Evolutionary conservation across 2,329 filamentous ascomycete genomes (phyloP), one percentile per base, ranked within the genome.

Genomic region (Fusarium sarcochroum): DNA sequence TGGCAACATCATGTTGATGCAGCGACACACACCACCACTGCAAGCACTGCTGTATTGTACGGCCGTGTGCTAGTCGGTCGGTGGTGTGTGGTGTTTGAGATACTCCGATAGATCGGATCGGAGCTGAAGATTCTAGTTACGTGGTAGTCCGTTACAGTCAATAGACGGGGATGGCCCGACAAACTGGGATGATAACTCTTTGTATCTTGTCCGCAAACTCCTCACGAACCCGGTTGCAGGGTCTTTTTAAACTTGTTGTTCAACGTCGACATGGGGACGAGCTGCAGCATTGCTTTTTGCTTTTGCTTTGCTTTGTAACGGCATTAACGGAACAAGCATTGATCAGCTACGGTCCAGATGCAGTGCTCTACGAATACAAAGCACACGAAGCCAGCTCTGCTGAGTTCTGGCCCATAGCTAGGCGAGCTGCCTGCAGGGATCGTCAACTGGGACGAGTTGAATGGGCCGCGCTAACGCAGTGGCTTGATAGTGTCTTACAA

Each of bases 401-500:
- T 37, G 11, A 15, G 38, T 13, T 53, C 30, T 23, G 20, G 44
- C 52, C 48, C 55, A 42, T 47, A 55, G 60, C 60, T 58, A 63
- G 55, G 59, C 47, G 69, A 54, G 45, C 56, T 55, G 57, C 55
- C 45, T 63, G 63, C 69, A 74, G 72, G 72, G 72, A 59, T 71
- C 50, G 48, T 46, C 59, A 25, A 48, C 53, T 50, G 46, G 47
- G 27, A 67, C 60, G 50, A 32, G 46, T 41, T 37, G 58, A 51
- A 57, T 63, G 61, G 61, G 49, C 47, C 63, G 50, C 67, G 72
- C 72, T 70, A 74, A 69, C 46, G 54, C 53, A 38, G 61, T 69
- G 72, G 66, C 66, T 74, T 63, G 70, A 42, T 58, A 51, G 34
- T 65, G 72, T 74, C 72, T 74, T 64, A 74, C 70, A 66, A 54